Evolutionary conservation across 345 rosid genomes (phyloP), one percentile per base, ranked within the genome.

Genomic region (Sisymbrium altissimum): DNA sequence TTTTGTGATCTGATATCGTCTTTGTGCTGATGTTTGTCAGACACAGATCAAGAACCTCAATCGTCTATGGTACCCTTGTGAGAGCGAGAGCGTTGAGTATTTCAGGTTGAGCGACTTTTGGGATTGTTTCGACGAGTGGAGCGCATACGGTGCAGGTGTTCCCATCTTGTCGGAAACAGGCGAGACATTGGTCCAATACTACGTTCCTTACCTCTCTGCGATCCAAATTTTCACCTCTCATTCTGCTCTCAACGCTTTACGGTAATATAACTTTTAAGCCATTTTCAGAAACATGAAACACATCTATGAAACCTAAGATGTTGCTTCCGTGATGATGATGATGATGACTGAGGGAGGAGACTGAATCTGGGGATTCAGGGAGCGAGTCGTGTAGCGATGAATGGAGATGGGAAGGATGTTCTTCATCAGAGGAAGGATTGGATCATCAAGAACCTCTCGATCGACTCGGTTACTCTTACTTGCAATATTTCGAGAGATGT

Each of bases 81-180:
- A 88, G 79, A 82, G 80, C 64, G 84, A 87, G 76, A 80, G 80
- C 64, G 86, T 95, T 6, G 96, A 92, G 46, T 95, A 81, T 76
- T 95, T 95, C 78, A 88, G 83, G 38, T 72, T 95, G 72, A 70
- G 80, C 44, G 97, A 92, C 83, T 86, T 92, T 2, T 95, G 99
- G 99, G 84, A 74, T 68, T 85, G 87, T 77, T 95, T 71, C 64
- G 99, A 92, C 64, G 98, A 95, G 77, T 92, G 98, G 99, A 95
- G 99, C 60, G 99, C 97, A 1, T 95, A 95, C 68, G 99, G 99
- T 38, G 99, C 97, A 52, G 98, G 99, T 17, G 98, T 95, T 44
- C 98, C 99, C 48, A 75, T 95, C 67, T 54, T 49, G 43, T 67
- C 86, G 17, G 79, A 76, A 79, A 77, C 83, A 46, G 86, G 81